phyloP scores from a whole-genome alignment of 2,329 filamentous ascomycete species.

The Ceratocystiopsis sp. region DNA sequence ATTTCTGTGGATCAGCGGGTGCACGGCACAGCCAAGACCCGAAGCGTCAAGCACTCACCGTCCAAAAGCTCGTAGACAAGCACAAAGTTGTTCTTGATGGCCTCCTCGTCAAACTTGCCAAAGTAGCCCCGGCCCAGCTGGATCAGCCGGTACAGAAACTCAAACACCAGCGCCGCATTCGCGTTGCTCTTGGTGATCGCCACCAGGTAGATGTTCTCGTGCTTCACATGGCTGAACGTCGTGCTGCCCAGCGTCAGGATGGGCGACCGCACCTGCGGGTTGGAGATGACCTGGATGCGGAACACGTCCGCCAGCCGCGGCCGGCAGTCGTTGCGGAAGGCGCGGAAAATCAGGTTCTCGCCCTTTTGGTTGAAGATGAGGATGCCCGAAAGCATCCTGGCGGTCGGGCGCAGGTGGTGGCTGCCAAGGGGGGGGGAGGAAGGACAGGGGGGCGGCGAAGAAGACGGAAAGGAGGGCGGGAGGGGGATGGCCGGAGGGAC shows the following conservation, averaged over 20 bases:
- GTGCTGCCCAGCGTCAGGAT: constrained; percentile 95
- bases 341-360: constrained; percentile 98
- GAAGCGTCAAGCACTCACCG: constrained; percentile 31
- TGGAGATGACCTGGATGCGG: constrained; percentile 98
- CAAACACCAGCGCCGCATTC: constrained; percentile 94
- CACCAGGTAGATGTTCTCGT: constrained; percentile 97
- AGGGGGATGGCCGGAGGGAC: too few species aligned
- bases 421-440: neutral
- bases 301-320: constrained; percentile 97
- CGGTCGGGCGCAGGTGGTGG: neutral
- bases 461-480: too few species aligned
- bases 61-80: constrained; percentile 94
- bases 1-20: constrained; percentile 42
- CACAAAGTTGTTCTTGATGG: constrained; percentile 99
- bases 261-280: constrained; percentile 90
- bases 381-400: constrained; percentile 83
- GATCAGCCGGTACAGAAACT: constrained; percentile 89
- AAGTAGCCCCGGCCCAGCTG: constrained; percentile 89
- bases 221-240: constrained; percentile 98
- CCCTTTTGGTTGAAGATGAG: constrained; percentile 99
- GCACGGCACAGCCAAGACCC: neutral
- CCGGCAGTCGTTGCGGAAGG: constrained; percentile 96
- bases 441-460: too few species aligned
- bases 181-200: constrained; percentile 98
- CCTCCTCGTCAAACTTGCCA: constrained; percentile 97